Base-by-base conservation (phyloP, 331 rosid genomes). In the Stylosanthes scabra region DNA sequence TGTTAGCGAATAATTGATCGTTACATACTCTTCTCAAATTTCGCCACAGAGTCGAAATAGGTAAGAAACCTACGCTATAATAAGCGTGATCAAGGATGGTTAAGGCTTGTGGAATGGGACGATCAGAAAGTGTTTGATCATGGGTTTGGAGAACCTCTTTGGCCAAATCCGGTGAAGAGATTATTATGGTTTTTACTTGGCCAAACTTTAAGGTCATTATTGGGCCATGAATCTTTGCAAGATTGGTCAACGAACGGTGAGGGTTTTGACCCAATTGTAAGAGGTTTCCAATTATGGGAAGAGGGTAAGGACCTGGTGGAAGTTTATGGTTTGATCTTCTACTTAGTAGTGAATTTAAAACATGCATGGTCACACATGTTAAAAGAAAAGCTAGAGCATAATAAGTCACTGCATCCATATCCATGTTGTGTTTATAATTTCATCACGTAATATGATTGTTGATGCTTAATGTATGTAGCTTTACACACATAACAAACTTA, bases 271-370 rank as follows among this genome's bases (percentile, higher is more conserved):
- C 88, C 1, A 90, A 69, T 37, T 71, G 82, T 25, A 63, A 56
- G 3, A 82, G 66, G 55, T 86, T 80, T 8, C 86, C 75, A 11
- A 90, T 71, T 12, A 90, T 29, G 9, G 91, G 88, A 9, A 85
- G 46, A 0, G 75, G 61, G 2, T 69, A 61, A 7, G 91, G 91
- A 6, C 93, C 89, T 1, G 91, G 91, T 3, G 93, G 93, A 67
- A 87, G 88, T 11, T 80, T 69, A 16, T 60, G 40, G 13, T 59
- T 68, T 59, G 45, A 7, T 6, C 13, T 31, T 66, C 69, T 62
- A 42, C 39, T 15, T 6, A 11, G 3, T 1, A 63, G 6, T 34
- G 74, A 63, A 60, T 4, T 27, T 10, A 47, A 8, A 31, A 60
- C 2, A 29, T 57, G 54, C 11, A 82, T 27, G 55, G 12, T 28